Evolutionary conservation across 331 rosid species (phyloP), one percentile per base, ranked within the genome.

Genomic region (Erythrophleum ivorense): DNA sequence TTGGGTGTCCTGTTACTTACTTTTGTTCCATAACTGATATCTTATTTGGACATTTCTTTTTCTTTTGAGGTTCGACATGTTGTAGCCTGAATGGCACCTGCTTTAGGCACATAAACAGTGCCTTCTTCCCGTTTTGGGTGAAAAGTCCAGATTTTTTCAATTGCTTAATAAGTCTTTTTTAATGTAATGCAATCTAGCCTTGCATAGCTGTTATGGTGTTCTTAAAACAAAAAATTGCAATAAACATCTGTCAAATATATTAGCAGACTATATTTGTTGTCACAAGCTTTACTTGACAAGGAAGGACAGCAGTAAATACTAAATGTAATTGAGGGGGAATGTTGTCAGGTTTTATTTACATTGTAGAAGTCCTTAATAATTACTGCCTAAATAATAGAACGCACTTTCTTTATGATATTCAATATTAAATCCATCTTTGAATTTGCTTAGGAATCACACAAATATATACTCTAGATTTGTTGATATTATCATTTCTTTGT

Each of bases 31-130:
- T 80, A 36, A 48, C 43, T 46, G 50, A 40, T 19, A 55, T 50
- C 24, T 79, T 46, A 8, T 46, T 46, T 7, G 50, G 70, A 18
- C 60, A 15, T 46, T 45, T 29, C 18, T 8, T 54, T 73, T 55
- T 14, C 71, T 59, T 80, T 19, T 60, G 55, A 38, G 66, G 48
- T 72, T 64, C 62, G 73, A 49, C 65, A 62, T 70, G 50, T 40
- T 49, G 10, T 3, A 65, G 36, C 52, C 13, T 38, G n/a, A 66
- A 67, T 41, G 21, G 16, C 46, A 24, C 66, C 45, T 55, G 58
- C 60, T 29, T 70, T 7, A 59, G 70, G 62, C 21, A 48, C 48
- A 40, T 53, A 40, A 31, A 38, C 66, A 65, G 54, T 67, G 4
- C 43, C 18, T 49, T 24, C 18, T 52, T 43, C 59, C 6, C 19